phyloP scores from a whole-genome alignment of 2,329 filamentous ascomycete genomes.

The Fusarium duplospermum region DNA sequence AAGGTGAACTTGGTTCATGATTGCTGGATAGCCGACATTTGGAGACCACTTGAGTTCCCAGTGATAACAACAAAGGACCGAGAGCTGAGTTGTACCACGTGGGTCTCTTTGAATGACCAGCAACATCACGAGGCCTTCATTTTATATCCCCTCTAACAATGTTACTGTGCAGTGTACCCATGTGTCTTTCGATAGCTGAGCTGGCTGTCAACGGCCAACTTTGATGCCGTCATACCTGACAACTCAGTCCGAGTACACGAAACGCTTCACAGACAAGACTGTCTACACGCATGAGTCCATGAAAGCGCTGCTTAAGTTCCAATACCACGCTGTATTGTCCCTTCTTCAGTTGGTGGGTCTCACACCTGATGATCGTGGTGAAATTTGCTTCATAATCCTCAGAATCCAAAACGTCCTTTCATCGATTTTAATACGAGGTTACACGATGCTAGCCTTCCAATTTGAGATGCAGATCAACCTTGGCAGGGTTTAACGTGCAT shows the following conservation, averaged over 20 bases:
- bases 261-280: background rate
- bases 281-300: background rate
- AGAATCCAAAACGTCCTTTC: background rate
- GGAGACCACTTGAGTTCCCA: background rate
- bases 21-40: background rate
- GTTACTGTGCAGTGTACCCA: background rate
- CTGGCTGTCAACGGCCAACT: background rate
- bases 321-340: background rate
- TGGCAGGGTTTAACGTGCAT: background rate
- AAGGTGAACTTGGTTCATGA: background rate
- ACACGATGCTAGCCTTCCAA: background rate
- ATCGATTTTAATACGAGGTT: background rate
- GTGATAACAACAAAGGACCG: background rate
- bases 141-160: background rate
- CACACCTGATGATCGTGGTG: background rate
- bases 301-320: background rate
- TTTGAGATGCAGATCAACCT: background rate
- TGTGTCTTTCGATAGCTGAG: background rate
- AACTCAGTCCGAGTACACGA: background rate
- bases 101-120: background rate
- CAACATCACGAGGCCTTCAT: background rate
- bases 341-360: background rate
- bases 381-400: background rate
- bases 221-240: background rate
- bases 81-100: background rate